Percentiles rank a stretch among this genome's conserved stretches.
Evolutionary conservation across 176 grass and related monocot species (phyloP).

Genomic region (Musa acuminata): DNA sequence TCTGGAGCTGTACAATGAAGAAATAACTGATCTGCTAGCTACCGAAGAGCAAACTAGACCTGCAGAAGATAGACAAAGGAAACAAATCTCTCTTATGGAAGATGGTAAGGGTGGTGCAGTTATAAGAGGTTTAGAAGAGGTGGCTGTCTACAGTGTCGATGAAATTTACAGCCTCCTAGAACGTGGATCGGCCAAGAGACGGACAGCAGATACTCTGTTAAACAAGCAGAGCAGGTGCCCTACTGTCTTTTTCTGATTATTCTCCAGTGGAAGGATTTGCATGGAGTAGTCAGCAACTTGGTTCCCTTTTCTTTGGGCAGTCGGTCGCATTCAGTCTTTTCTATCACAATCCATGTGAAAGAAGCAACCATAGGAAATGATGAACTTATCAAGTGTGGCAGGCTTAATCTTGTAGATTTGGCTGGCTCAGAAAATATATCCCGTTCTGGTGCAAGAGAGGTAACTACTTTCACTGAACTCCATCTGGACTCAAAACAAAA

Average conservation of each 20-base stretch:
- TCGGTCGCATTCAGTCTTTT: slow-evolving; percentile 80
- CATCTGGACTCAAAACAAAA: not conserved
- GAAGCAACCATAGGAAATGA: slow-evolving; percentile 45
- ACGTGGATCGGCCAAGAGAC: slow-evolving; percentile 63
- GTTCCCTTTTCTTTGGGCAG: slow-evolving; percentile 38
- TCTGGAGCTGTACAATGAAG: slow-evolving; percentile 87
- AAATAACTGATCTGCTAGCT: slow-evolving; percentile 69
- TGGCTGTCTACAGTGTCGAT: slow-evolving; percentile 55
- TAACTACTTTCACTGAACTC: slow-evolving; percentile 15
- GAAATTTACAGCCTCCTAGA: slow-evolving; percentile 67
- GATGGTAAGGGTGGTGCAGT: slow-evolving; percentile 72
- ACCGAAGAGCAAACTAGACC: slow-evolving; percentile 49
- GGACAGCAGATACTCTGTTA: slow-evolving; percentile 53
- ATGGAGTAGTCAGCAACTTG: slow-evolving; percentile 15
- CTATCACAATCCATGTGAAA: slow-evolving; percentile 83
- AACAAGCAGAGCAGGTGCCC: slow-evolving; percentile 94
- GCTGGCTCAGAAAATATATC: slow-evolving; percentile 85
- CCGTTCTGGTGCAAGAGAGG: slow-evolving; percentile 77
- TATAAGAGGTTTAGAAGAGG: slow-evolving; percentile 80
- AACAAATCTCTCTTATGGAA: slow-evolving; percentile 61
- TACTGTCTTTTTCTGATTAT: slow-evolving; percentile 6
- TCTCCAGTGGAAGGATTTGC: not conserved
- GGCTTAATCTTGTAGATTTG: slow-evolving; percentile 90
- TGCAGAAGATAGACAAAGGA: slow-evolving; percentile 59
- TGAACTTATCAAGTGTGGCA: slow-evolving; percentile 67